Conservation (phyloP, 306 rosid genomes). For the Medicago ruthenica region DNA sequence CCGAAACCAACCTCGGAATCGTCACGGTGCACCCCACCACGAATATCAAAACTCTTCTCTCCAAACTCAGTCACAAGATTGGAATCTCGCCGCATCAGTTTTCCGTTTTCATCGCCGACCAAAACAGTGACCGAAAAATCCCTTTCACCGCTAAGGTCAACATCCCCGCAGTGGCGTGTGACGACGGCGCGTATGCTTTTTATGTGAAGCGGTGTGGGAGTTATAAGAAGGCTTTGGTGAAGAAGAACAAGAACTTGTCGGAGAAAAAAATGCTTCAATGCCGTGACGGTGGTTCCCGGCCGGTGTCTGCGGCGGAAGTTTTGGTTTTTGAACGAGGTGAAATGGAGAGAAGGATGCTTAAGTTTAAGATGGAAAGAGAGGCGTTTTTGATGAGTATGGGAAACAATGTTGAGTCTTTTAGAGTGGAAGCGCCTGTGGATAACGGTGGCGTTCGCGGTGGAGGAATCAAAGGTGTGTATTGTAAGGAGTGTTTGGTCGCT, state of each 20-base stretch:
- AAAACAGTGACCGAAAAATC: slow-evolving; percentile 43
- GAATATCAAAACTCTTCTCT: slow-evolving; percentile 54
- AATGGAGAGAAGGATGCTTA: slow-evolving; percentile 41
- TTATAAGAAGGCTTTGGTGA: slow-evolving; percentile 37
- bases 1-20: slow-evolving; percentile 55
- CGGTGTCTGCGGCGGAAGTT: neutral
- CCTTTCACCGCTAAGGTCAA: slow-evolving; percentile 64
- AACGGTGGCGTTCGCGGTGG: neutral
- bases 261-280: slow-evolving; percentile 27
- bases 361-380: slow-evolving; percentile 46
- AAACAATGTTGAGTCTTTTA: neutral
- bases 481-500: slow-evolving; percentile 55
- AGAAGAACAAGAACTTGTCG: neutral
- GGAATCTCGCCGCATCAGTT: slow-evolving; percentile 65
- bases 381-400: slow-evolving; percentile 45
- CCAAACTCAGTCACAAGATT: slow-evolving; percentile 55
- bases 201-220: slow-evolving; percentile 59
- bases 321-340: slow-evolving; percentile 24
- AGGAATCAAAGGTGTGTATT: neutral
- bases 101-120: slow-evolving; percentile 52
- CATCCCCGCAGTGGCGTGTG: slow-evolving; percentile 46
- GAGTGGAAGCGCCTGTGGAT: neutral
- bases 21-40: slow-evolving; percentile 47
- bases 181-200: slow-evolving; percentile 43
- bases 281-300: neutral